Evolutionary conservation across 371 early-diverging fungal species (phyloP).

Genomic region (Mortierella sp.): DNA sequence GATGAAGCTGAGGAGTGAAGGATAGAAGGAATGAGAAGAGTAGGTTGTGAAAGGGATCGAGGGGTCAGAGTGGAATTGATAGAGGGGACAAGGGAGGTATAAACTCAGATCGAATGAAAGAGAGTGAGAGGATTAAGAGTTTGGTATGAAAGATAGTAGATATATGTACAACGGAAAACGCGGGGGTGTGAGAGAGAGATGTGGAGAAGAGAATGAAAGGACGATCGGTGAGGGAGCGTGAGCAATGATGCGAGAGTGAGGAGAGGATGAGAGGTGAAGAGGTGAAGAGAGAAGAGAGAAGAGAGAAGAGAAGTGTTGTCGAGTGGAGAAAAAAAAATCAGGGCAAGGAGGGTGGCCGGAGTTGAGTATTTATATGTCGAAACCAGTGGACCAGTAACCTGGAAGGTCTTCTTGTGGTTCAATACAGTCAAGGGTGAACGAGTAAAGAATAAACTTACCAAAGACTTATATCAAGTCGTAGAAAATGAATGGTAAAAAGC

Average conservation of each 20-base stretch:
- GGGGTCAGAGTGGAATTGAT: conserved; percentile 1
- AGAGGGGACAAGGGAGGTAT: conserved; percentile 1
- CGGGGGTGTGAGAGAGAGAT: not conserved
- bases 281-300: not conserved
- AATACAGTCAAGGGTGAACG: not conserved
- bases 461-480: not conserved
- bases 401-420: not conserved
- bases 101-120: not conserved
- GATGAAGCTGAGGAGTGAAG: not conserved
- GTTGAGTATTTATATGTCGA: conserved; percentile 13
- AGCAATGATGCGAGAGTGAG: not conserved
- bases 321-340: not conserved
- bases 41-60: not conserved
- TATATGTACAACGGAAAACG: conserved; percentile 3
- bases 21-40: not conserved
- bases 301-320: not conserved
- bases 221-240: not conserved
- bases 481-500: not conserved
- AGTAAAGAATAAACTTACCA: not conserved
- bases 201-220: conserved; percentile 14
- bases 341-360: conserved; percentile 2
- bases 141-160: not conserved
- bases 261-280: not conserved
- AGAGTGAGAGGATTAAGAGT: conserved; percentile 10
- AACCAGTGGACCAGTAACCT: not conserved